Evolutionary conservation across 495 filamentous ascomycete genomes (phyloP), one percentile per base, ranked within the genome.

Genomic region (Bryoglossum gracile): DNA sequence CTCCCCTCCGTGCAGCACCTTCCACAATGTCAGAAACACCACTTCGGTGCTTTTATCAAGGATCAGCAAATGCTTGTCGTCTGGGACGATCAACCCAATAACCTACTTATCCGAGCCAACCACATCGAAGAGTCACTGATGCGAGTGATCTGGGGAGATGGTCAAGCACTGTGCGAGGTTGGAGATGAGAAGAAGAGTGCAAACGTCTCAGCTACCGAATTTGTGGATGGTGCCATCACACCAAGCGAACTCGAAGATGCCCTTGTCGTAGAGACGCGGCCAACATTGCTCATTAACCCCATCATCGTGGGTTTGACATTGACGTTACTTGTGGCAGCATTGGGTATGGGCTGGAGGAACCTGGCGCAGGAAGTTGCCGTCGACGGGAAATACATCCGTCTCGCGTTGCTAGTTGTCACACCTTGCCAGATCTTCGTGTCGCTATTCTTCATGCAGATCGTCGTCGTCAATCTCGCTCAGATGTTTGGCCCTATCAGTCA

Each of bases 21-120:
- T 2, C 74, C 76, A 2, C 58, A 62, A 13, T 77, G 76, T 42
- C 72, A 81, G 59, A 80, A 80, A 55, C 76, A 83, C 57, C 81
- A 84, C 40, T 82, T 79, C 49, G 81, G 77, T n/a, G 81, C 81
- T 24, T 83, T 84, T 55, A 77, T 83, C 39, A 66, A 72, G 38
- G 71, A 79, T 46, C 60, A 62, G n/a, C 63, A 66, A 22, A 63
- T 81, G 3, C 57, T 84, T 14, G 66, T 83, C 11, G 77, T 83
- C n/a, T 84, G 81, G 81, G 81, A 80, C 37, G 81, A 84, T 48
- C 73, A 80, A 22, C 78, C 80, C 0, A 68, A 71, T 52, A 67
- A 74, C 30, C 56, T 81, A 9, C 53, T 82, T 13, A 58, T 63
- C 2, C 69, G 80, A 22, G 76, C 68, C 1, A 61, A 65, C 8